phyloP scores from a whole-genome alignment of 2,329 filamentous ascomycete genomes.

The Fusarium fracticaudum region DNA sequence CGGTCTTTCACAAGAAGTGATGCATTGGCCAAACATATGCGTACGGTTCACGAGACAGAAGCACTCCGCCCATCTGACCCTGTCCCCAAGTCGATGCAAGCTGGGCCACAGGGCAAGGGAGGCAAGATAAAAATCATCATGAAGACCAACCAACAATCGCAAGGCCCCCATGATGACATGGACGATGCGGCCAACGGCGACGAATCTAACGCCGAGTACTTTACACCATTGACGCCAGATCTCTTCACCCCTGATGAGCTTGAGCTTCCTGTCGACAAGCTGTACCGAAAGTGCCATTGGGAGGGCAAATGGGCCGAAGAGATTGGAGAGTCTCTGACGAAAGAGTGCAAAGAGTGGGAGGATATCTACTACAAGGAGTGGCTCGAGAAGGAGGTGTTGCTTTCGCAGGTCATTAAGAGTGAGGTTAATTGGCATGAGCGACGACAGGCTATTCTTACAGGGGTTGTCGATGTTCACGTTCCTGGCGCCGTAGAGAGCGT shows the following conservation, averaged over 20 bases:
- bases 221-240: constrained; percentile 64
- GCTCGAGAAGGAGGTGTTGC: constrained; percentile 80
- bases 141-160: constrained; percentile 65
- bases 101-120: constrained; percentile 54
- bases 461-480: constrained; percentile 57
- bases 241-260: constrained; percentile 75
- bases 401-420: constrained; percentile 75
- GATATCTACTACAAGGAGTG: constrained; percentile 75
- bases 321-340: constrained; percentile 70
- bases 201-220: constrained; percentile 66
- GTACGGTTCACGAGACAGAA: constrained; percentile 97
- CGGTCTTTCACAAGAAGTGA: constrained; percentile 96
- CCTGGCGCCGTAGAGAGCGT: constrained; percentile 44
- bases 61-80: constrained; percentile 83
- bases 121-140: constrained; percentile 71
- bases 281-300: constrained; percentile 74
- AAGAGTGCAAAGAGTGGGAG: constrained; percentile 74
- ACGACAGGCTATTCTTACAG: constrained; percentile 63
- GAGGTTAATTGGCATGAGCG: constrained; percentile 74
- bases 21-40: constrained; percentile 97
- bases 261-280: constrained; percentile 64
- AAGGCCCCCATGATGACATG: constrained; percentile 65
- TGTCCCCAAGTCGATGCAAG: constrained; percentile 74
- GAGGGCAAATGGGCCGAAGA: constrained; percentile 78
- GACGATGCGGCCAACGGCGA: constrained; percentile 66